Percentiles rank a stretch among this genome's conserved stretches.
Conservation (phyloP, 805 yeast species). For the Cyberlindnera euphorbiae region DNA sequence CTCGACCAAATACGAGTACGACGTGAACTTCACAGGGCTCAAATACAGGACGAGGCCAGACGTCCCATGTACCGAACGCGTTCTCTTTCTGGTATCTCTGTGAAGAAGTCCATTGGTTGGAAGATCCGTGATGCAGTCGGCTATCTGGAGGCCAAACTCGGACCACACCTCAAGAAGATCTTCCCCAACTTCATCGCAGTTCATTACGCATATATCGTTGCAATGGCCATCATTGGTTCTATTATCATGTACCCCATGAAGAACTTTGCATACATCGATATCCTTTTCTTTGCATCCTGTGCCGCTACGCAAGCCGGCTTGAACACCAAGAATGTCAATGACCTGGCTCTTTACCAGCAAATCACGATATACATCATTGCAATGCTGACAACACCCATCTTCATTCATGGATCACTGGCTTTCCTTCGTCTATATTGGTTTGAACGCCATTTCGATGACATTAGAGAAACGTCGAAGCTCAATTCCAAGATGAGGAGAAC, state of each 20-base stretch:
- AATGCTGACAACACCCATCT: constrained; percentile 77
- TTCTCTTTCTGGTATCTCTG: constrained; percentile 14
- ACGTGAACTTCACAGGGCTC: not conserved
- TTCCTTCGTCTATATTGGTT: constrained; percentile 84
- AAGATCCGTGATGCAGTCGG: constrained; percentile 35
- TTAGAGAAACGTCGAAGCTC: constrained; percentile 69
- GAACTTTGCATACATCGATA: constrained; percentile 67
- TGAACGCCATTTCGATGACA: constrained; percentile 79
- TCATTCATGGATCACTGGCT: constrained; percentile 75
- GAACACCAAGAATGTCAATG: constrained; percentile 69
- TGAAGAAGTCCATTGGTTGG: constrained; percentile 36
- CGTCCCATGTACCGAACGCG: constrained; percentile 7
- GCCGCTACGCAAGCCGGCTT: constrained; percentile 90
- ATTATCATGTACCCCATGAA: constrained; percentile 72
- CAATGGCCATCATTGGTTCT: constrained; percentile 60
- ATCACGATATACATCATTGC: constrained; percentile 59
- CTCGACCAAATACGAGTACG: not conserved
- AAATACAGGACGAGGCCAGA: not conserved
- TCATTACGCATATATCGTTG: constrained; percentile 67
- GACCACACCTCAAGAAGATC: constrained; percentile 34
- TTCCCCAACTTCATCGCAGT: constrained; percentile 49
- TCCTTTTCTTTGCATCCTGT: constrained; percentile 70
- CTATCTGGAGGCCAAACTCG: constrained; percentile 24
- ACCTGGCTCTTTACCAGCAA: constrained; percentile 72
- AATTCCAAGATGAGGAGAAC: constrained; percentile 82